A percentile compares a stretch with the other conserved stretches of the same genome.
Conservation (phyloP, 2,329 filamentous ascomycete species). For the Cercospora beticola region DNA sequence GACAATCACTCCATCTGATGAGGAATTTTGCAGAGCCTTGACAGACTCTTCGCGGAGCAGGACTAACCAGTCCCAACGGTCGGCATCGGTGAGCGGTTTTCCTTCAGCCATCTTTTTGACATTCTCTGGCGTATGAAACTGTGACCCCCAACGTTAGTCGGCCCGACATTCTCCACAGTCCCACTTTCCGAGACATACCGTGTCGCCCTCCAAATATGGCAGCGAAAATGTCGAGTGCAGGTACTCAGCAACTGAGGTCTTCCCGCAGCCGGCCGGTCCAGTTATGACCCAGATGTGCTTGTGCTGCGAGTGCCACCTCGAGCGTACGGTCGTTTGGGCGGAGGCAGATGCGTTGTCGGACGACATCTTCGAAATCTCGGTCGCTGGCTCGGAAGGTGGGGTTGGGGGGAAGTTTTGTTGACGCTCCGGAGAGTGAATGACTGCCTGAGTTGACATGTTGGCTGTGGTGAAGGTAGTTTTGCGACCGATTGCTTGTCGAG, state of each 20-base stretch:
- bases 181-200: conserved; percentile 38
- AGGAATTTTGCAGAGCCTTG: conserved; percentile 31
- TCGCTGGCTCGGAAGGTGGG: conserved; percentile 25
- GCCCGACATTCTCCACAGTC: background rate
- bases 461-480: background rate
- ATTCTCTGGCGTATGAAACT: conserved; percentile 53
- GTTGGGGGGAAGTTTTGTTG: conserved; percentile 24
- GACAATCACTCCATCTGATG: conserved; percentile 69
- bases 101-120: conserved; percentile 83
- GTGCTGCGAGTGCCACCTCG: conserved; percentile 36
- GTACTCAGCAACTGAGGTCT: conserved; percentile 52
- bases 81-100: conserved; percentile 82
- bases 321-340: background rate
- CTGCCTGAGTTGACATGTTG: conserved; percentile 4
- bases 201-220: conserved; percentile 54
- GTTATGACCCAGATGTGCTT: conserved; percentile 55
- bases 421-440: conserved; percentile 1
- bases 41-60: conserved; percentile 49
- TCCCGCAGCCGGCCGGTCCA: conserved; percentile 55
- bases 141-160: conserved; percentile 9
- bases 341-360: conserved; percentile 1
- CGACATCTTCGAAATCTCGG: conserved; percentile 23
- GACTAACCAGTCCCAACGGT: conserved; percentile 95
- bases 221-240: conserved; percentile 46
- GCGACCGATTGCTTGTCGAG: background rate